Conservation (phyloP, 768 basidiomycete species). For the Imleria badia region DNA sequence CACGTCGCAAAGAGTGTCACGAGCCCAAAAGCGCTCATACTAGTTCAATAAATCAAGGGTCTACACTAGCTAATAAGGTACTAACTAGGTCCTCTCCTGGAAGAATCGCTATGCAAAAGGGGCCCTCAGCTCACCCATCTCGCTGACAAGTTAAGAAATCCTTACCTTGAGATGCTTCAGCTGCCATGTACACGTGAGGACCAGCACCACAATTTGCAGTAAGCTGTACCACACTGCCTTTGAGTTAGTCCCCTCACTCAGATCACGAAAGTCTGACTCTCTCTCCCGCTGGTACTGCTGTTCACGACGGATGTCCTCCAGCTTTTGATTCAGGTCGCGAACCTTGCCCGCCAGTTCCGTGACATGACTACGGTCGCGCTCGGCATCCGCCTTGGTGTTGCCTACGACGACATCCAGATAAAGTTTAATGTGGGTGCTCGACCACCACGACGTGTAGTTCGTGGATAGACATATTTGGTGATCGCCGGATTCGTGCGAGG, state of each 20-base stretch:
- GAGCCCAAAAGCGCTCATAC: not conserved
- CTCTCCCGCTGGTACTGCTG: conserved; percentile 98
- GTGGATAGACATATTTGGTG: conserved; percentile 96
- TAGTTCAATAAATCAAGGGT: conserved; percentile 4
- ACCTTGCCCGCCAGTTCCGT: conserved; percentile 80
- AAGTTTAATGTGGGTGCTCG: conserved; percentile 84
- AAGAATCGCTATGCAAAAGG: conserved; percentile 64
- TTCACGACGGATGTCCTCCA: conserved; percentile 90
- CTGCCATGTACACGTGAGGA: conserved; percentile 91
- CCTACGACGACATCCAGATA: conserved; percentile 95
- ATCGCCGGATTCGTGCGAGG: conserved; percentile 95
- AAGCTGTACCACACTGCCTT: conserved; percentile 94
- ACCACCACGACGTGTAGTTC: conserved; percentile 89
- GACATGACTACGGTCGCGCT: conserved; percentile 84
- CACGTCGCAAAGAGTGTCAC: not conserved
- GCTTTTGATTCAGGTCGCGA: conserved; percentile 89
- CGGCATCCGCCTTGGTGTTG: conserved; percentile 78
- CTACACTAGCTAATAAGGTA: conserved; percentile 5
- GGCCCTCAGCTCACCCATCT: not conserved
- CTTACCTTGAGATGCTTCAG: conserved; percentile 85
- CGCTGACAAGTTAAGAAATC: conserved; percentile 7
- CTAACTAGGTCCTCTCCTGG: conserved; percentile 66
- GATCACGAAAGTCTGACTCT: conserved; percentile 83
- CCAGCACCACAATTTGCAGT: conserved; percentile 79
- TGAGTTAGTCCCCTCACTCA: conserved; percentile 90